Conservation (phyloP, 2,329 filamentous ascomycete genomes). For the Exophiala calicioides region DNA sequence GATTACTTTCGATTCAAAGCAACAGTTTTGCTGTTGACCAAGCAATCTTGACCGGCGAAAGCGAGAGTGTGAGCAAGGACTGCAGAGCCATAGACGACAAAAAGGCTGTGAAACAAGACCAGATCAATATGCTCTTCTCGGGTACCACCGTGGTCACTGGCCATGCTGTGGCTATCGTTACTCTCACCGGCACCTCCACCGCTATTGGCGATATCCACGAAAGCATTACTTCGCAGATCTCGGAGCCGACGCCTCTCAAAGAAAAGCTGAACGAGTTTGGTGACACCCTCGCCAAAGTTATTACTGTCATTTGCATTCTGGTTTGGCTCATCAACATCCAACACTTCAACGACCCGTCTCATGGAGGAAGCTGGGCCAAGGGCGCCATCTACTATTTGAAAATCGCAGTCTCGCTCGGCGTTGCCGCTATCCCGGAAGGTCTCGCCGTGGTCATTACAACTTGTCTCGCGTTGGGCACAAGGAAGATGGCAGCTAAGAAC, state of each 20-base stretch:
- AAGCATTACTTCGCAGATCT: slow-evolving; percentile 97
- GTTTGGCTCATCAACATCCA: slow-evolving; percentile 99
- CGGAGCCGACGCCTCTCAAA: slow-evolving; percentile 93
- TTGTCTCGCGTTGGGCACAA: slow-evolving; percentile 89
- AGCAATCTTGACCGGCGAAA: slow-evolving; percentile 95
- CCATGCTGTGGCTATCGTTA: slow-evolving; percentile 86
- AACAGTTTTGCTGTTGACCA: slow-evolving; percentile 98
- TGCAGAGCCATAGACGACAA: slow-evolving; percentile 67
- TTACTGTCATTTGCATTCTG: slow-evolving; percentile 91
- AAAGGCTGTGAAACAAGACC: slow-evolving; percentile 93
- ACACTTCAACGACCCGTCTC: slow-evolving; percentile 92
- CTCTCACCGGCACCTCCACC: slow-evolving; percentile 82
- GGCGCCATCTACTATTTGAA: slow-evolving; percentile 99
- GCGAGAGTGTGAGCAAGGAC: slow-evolving; percentile 93
- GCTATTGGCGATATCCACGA: slow-evolving; percentile 99
- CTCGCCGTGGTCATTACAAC: slow-evolving; percentile 99
- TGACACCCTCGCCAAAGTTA: slow-evolving; percentile 93
- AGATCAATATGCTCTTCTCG: slow-evolving; percentile 97
- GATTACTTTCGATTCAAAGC: slow-evolving; percentile 85
- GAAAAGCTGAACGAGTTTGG: slow-evolving; percentile 99
- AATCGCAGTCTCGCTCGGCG: slow-evolving; percentile 96
- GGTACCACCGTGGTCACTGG: slow-evolving; percentile 96
- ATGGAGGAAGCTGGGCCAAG: slow-evolving; percentile 92
- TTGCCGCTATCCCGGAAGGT: slow-evolving; percentile 64
- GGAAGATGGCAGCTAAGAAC: slow-evolving; percentile 98